These are phyloP conservation scores for Lachnellula arida DNA, from an alignment of 2,329 filamentous ascomycete species.

Conservation along the genomic window DNA sequence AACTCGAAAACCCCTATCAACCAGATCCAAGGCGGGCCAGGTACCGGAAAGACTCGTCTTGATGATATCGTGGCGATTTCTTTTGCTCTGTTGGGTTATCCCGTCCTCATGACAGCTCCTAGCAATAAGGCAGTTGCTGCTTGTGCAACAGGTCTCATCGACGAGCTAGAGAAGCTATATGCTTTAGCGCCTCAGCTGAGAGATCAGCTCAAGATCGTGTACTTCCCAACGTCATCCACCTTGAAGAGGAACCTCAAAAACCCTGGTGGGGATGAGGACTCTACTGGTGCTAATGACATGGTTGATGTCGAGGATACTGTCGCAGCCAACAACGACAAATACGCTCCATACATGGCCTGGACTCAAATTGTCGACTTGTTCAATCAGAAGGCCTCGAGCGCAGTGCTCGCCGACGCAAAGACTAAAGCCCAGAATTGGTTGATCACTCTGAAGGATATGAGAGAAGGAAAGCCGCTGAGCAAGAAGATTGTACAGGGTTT, in stretches of 20 bases:
- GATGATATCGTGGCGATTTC: neutral
- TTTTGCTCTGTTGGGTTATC: neutral
- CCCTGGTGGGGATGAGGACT: neutral
- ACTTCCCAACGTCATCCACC: neutral
- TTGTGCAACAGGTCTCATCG: neutral
- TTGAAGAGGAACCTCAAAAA: neutral
- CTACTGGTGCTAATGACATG: neutral
- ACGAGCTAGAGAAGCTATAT: neutral
- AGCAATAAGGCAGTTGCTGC: conserved; percentile 2
- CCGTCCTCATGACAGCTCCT: conserved; percentile 2
- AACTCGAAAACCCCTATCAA: neutral
- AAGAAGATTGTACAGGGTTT: conserved; percentile 1
- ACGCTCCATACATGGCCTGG: neutral
- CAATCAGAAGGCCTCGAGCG: neutral
- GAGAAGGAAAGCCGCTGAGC: no score
- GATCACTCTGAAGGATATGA: no score
- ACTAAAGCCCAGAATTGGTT: no score
- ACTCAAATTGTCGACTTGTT: neutral
- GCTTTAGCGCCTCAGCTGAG: neutral
- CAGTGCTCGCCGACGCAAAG: no score
- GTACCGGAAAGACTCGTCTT: conserved; percentile 12
- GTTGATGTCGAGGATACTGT: neutral
- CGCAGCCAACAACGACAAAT: neutral
- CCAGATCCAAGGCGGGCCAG: conserved; percentile 9
- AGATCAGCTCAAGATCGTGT: neutral